A percentile compares a stretch with the other conserved stretches of the same genome.
Evolutionary conservation across 148 eudicot genomes (phyloP).

Genomic region (Diospyros kaki): DNA sequence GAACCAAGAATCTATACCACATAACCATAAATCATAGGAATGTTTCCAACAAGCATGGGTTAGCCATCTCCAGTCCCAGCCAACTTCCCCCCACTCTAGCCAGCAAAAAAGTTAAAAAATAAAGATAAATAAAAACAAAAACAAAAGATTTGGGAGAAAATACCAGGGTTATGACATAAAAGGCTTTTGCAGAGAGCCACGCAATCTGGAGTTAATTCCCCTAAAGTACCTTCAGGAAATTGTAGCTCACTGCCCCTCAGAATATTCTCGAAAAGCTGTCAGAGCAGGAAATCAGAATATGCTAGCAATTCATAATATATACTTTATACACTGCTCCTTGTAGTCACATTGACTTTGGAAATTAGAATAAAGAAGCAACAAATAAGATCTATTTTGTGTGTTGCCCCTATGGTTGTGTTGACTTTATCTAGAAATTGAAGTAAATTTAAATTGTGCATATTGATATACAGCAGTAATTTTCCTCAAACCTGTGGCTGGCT

Average conservation of each 20-base stretch:
- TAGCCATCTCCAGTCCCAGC: no score
- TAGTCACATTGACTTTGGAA: no score
- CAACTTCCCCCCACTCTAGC: no score
- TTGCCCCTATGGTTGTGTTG: no score
- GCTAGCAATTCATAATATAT: not conserved
- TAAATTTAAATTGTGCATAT: no score
- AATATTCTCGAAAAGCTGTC: conserved; percentile 80
- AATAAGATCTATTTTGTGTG: no score
- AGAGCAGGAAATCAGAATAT: conserved; percentile 5
- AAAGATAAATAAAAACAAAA: not conserved
- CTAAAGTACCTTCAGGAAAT: conserved; percentile 50
- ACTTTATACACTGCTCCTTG: no score
- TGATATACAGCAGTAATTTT: not conserved
- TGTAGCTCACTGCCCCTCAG: conserved; percentile 59
- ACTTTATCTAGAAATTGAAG: no score
- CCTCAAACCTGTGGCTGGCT: conserved; percentile 63
- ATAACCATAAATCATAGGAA: no score
- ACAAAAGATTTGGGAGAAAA: not conserved
- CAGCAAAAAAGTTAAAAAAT: not conserved
- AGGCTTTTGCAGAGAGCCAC: conserved; percentile 70
- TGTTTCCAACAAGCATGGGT: no score
- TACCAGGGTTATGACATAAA: conserved; percentile 87
- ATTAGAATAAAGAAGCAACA: no score
- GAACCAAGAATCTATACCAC: no score
- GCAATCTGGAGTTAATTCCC: conserved; percentile 57